A percentile compares a stretch with the other conserved stretches of the same genome.
Conservation (phyloP, 345 rosid species). For the Balakata baccata region DNA sequence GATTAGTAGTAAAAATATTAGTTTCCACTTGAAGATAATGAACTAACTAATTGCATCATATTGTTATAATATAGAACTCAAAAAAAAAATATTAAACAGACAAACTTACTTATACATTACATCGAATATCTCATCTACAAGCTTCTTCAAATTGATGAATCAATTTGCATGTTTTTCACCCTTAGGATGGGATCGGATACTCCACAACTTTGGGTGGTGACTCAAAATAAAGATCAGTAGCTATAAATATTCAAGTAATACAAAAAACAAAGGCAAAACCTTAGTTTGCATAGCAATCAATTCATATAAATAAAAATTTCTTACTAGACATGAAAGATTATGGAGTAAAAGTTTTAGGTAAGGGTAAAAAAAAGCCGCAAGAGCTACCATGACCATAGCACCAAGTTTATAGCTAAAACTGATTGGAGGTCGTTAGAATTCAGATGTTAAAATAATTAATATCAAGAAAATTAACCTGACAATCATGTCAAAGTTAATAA, state of each 20-base stretch:
- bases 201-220: slow-evolving; percentile 68
- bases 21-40: neutral
- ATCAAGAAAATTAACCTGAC: too few relatives aligned
- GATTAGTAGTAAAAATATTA: neutral
- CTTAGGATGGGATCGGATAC: slow-evolving; percentile 84
- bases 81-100: neutral
- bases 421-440: neutral
- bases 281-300: slow-evolving; percentile 7
- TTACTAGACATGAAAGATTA: neutral
- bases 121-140: slow-evolving; percentile 84
- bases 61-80: neutral
- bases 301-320: neutral
- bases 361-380: neutral
- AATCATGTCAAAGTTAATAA: too few relatives aligned
- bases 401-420: neutral
- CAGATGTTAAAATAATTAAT: too few relatives aligned
- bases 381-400: neutral
- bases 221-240: slow-evolving; percentile 65
- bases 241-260: slow-evolving; percentile 26
- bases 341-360: neutral
- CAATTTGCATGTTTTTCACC: slow-evolving; percentile 67
- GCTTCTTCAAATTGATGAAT: slow-evolving; percentile 64
- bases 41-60: neutral
- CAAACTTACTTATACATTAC: slow-evolving; percentile 86
- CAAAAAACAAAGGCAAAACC: neutral